Base-by-base conservation (phyloP, 2,329 filamentous ascomycete species). In the Penicillium thymicola region DNA sequence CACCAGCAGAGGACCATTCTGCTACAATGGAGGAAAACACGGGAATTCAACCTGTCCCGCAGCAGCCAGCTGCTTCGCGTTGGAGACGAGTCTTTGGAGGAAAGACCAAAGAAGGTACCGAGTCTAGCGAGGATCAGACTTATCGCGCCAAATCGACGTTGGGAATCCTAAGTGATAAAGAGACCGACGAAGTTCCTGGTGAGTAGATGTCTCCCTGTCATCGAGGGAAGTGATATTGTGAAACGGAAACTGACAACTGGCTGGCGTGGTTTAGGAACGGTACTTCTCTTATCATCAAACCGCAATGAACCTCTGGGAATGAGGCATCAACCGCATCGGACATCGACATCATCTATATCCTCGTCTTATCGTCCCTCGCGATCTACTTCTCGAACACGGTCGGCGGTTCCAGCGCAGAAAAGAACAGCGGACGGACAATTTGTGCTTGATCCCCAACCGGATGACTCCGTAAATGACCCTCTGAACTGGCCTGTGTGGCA, bases 101-200 rank as follows among this genome's bases (percentile, higher is more conserved):
- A 13, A 52, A 58, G 9, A 41, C 59, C 8, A 41, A 45, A 2
- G 28, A 54, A 14, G 37, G 48, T 10, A 10, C 53, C 4, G 54
- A 59, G 11, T 43, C 49, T 10, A 56, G 57, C 9, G 64, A 67
- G 40, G 42, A 65, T 8, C 54, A 51, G 14, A 64, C 54, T 23
- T 73, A 74, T 58, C 70, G 72, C 32, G 50, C 70, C 28, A 83
- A 75, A 68, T 84, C 82, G 76, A 84, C 78, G 16, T 69, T 96
- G 77, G 92, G 92, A n/a, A 89, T 97, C 27, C 73, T 96, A 61
- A 92, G 91, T 67, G 90, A 94, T 66, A 84, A 78, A 46, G 73
- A 87, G 55, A 96, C 92, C 0, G 89, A 94, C 60, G 89, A 96
- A 75, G 92, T 96, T 13, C 92, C 92, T 63, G 90, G 90, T 92